A percentile compares a stretch with the other conserved stretches of the same genome.
Conservation (phyloP, 225 moss, liverwort and hornwort genomes). For the Bryum argenteum region DNA sequence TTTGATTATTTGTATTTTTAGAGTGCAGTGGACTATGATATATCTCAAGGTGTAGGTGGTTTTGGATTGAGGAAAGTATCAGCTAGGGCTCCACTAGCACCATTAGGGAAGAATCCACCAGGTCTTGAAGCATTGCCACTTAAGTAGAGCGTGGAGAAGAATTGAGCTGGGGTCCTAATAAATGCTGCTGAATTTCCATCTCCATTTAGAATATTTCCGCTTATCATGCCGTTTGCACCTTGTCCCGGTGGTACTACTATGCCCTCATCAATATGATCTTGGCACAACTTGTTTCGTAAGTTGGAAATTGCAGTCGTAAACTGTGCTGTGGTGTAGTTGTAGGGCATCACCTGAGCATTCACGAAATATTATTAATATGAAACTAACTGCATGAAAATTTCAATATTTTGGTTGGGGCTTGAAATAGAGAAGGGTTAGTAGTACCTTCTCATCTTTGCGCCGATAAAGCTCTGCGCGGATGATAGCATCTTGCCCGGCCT, state of each 20-base stretch:
- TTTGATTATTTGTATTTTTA: no score
- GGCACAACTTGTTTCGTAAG: neutral
- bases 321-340: slow-evolving; percentile 36
- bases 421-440: no score
- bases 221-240: neutral
- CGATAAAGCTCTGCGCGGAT: slow-evolving; percentile 2
- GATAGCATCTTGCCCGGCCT: slow-evolving; percentile 57
- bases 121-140: neutral
- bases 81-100: neutral
- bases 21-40: no score
- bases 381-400: neutral
- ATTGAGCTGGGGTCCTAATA: neutral
- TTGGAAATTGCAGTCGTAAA: slow-evolving; percentile 15
- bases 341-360: slow-evolving; percentile 37
- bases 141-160: neutral
- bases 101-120: neutral
- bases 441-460: no score
- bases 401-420: neutral
- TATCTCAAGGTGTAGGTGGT: no score
- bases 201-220: neutral
- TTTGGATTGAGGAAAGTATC: no score
- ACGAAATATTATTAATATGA: slow-evolving; percentile 20
- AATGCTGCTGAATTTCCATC: neutral
- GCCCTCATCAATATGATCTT: neutral
- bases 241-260: neutral